Percentiles rank a stretch among this genome's conserved stretches.
Conservation (phyloP, 805 yeast genomes). For the Kodamaea jinghongensis region DNA sequence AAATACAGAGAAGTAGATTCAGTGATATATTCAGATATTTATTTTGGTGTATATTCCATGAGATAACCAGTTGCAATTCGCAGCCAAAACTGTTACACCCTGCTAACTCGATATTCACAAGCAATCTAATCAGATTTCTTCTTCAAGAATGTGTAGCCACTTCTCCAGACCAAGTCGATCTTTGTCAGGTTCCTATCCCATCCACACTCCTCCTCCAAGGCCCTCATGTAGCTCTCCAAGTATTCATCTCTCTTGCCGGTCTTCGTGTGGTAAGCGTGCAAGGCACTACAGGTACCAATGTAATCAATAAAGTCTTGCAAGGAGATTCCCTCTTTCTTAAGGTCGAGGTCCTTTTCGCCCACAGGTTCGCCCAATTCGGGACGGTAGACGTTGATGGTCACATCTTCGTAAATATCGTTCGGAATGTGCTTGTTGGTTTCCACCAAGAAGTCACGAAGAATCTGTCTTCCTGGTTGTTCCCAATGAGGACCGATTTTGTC, state of each 20-base stretch:
- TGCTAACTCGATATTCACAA: too few relatives aligned
- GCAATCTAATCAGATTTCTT: too few relatives aligned
- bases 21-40: too few relatives aligned
- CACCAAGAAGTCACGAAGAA: constrained; percentile 44
- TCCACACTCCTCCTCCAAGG: constrained; percentile 40
- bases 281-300: constrained; percentile 68
- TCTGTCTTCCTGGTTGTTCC: constrained; percentile 79
- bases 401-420: constrained; percentile 37
- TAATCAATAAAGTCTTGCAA: constrained; percentile 50
- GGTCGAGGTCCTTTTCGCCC: constrained; percentile 21
- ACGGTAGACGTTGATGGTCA: constrained; percentile 25
- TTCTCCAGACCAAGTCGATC: constrained; percentile 47
- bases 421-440: constrained; percentile 46
- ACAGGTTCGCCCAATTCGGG: constrained; percentile 17
- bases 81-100: too few relatives aligned
- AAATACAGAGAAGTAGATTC: too few relatives aligned
- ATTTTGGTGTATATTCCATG: too few relatives aligned
- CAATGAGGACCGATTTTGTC: constrained; percentile 64
- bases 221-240: constrained; percentile 30
- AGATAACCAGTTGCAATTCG: too few relatives aligned
- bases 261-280: constrained; percentile 51
- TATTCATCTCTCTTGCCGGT: constrained; percentile 33
- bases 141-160: constrained; percentile 50
- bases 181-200: constrained; percentile 42
- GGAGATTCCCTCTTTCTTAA: constrained; percentile 34